Evolutionary conservation across 2,329 filamentous ascomycete genomes (phyloP).

Genomic region (Botrytis hyacinthi): DNA sequence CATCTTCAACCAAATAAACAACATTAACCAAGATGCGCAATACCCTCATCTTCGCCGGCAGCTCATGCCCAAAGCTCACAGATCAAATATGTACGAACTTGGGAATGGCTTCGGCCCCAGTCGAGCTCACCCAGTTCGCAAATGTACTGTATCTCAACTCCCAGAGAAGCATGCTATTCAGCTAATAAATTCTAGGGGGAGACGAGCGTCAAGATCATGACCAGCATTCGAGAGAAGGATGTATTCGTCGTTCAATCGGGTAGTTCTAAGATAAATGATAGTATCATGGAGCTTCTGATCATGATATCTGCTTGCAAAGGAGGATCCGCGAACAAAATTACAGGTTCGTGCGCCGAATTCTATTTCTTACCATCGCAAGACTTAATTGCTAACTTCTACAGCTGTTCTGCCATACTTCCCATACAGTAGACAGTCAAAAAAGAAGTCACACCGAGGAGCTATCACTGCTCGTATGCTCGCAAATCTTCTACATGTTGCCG

Average conservation of each 20-base stretch:
- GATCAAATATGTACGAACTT: slow-evolving; percentile 66
- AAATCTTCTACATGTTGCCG: slow-evolving; percentile 88
- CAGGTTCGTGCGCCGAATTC: slow-evolving; percentile 59
- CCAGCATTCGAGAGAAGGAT: slow-evolving; percentile 91
- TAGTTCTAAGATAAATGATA: slow-evolving; percentile 94
- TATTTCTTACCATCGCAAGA: neutral
- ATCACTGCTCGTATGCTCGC: slow-evolving; percentile 97
- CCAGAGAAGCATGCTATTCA: slow-evolving; percentile 20
- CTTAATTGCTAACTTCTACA: slow-evolving; percentile 41
- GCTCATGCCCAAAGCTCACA: slow-evolving; percentile 63
- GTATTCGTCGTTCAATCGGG: slow-evolving; percentile 98
- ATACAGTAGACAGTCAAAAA: slow-evolving; percentile 99
- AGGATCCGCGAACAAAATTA: slow-evolving; percentile 93
- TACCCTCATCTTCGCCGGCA: slow-evolving; percentile 66
- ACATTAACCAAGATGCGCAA: slow-evolving; percentile 51
- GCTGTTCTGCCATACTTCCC: slow-evolving; percentile 93
- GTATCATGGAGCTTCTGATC: slow-evolving; percentile 98
- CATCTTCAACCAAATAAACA: neutral
- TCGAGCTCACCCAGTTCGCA: slow-evolving; percentile 68
- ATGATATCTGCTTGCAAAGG: slow-evolving; percentile 99
- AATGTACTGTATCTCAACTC: slow-evolving; percentile 51
- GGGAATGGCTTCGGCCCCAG: slow-evolving; percentile 62
- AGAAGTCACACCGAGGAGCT: slow-evolving; percentile 93
- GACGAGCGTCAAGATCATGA: slow-evolving; percentile 67
- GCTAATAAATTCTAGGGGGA: slow-evolving; percentile 53